A percentile compares a stretch with the other conserved stretches of the same genome.
Evolutionary conservation across 1,284 basidiomycete genomes (phyloP).

Genomic region (Coniophora puteana): DNA sequence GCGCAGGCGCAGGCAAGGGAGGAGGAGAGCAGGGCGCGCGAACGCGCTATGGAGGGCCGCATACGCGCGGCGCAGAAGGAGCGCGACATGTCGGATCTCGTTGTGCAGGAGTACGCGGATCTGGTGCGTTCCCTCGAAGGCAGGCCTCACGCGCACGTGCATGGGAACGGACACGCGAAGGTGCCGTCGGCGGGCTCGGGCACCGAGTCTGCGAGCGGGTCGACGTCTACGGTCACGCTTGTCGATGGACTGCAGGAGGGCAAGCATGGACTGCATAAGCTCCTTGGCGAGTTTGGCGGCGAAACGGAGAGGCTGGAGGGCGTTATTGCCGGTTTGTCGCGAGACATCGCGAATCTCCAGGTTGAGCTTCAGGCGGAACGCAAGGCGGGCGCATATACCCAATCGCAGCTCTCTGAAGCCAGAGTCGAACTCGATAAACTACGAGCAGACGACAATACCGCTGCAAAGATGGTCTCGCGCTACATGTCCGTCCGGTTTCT

Average conservation of each 20-base stretch:
- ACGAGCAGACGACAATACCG: constrained; percentile 69
- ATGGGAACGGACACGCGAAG: constrained; percentile 8
- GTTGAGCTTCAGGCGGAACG: constrained; percentile 45
- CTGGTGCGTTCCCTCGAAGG: constrained; percentile 61
- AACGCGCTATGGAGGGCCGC: constrained; percentile 42
- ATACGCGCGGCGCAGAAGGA: constrained; percentile 46
- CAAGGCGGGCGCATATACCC: constrained; percentile 38
- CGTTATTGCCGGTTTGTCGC: constrained; percentile 42
- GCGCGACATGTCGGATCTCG: constrained; percentile 55
- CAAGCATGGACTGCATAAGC: constrained; percentile 42
- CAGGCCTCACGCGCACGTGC: constrained; percentile 19
- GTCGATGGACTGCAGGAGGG: constrained; percentile 44
- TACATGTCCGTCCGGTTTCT: constrained; percentile 64
- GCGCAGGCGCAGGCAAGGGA: constrained; percentile 46
- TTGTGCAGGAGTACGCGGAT: constrained; percentile 65
- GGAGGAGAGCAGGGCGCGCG: constrained; percentile 44
- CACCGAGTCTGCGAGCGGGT: too few relatives aligned
- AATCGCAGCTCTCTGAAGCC: constrained; percentile 40
- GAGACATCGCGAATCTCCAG: constrained; percentile 39
- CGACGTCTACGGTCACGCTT: constrained; percentile 26
- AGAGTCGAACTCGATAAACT: constrained; percentile 58
- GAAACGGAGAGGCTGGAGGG: constrained; percentile 44
- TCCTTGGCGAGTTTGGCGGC: constrained; percentile 47
- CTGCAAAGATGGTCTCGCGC: constrained; percentile 81
- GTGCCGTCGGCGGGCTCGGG: neutral